Evolutionary conservation across 148 eudicot species (phyloP).

Genomic region (Pharnaceum exiguum): DNA sequence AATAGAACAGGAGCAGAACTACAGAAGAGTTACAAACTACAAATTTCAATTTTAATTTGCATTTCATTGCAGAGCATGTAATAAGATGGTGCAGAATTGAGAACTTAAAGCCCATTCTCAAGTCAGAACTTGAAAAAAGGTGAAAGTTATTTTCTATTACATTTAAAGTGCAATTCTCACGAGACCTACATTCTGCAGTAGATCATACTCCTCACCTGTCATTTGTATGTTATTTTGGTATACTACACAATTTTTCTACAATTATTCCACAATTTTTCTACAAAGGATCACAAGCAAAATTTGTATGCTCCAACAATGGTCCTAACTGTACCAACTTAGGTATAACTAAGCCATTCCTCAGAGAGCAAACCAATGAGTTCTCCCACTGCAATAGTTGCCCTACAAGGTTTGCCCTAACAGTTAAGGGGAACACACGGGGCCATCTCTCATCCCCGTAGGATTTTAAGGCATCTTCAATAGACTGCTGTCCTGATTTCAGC

Average conservation of each 20-base stretch:
- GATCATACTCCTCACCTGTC: no score
- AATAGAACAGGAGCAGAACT: no score
- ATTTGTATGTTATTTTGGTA: no score
- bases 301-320: slow-evolving; percentile 61
- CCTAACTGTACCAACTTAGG: slow-evolving; percentile 60
- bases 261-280: background rate
- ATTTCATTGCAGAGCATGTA: no score
- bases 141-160: no score
- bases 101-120: no score
- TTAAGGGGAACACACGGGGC: slow-evolving; percentile 58
- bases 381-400: slow-evolving; percentile 73
- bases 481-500: slow-evolving; percentile 27
- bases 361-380: slow-evolving; percentile 47
- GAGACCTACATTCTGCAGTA: no score
- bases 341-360: slow-evolving; percentile 50
- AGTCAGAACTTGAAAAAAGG: no score
- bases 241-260: background rate
- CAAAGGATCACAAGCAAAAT: slow-evolving; percentile 33
- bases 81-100: no score
- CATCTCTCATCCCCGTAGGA: slow-evolving; percentile 68
- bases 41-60: no score
- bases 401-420: slow-evolving; percentile 60
- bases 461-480: slow-evolving; percentile 58
- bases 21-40: no score
- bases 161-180: no score